Base-by-base conservation (phyloP, 768 basidiomycete genomes). In the Boletus coccyginus region DNA sequence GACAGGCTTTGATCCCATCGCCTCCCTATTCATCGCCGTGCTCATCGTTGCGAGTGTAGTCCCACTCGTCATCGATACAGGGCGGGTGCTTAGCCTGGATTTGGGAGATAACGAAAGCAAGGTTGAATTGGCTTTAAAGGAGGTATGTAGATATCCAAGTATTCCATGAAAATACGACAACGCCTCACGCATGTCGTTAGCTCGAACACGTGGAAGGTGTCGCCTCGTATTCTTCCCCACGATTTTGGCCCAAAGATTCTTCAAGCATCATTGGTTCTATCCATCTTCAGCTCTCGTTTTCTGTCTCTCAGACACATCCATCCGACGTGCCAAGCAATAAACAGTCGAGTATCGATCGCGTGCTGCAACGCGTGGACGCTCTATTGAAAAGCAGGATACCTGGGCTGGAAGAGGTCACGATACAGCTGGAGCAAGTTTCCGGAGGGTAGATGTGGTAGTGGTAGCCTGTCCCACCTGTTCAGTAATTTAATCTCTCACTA, bases 1-100 rank as follows among this genome's bases (percentile, higher is more conserved):
- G 94, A 98, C 96, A 13, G 94, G 94, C 19, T 99, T 98, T 69
- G 97, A 99, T 73, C 97, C 97, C 1, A 94, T 99, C 57, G 97
- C 97, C 0, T 95, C 93, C 10, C 76, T 99, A 31, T 96, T 99
- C 72, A 99, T 99, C 61, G 97, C 97, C 7, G 74, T 92, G 10
- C 75, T 99, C 61, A 99, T 99, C 63, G 92, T 93, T 21, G 95
- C 92, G 7, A 96, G 94, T 68, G 97, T 99, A 19, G 79, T 96
- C 24, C 97, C 97, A 12, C 85, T 99, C 40, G 94, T 99, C 21
- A 81, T 96, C 60, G 97, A 98, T 70, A 92, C 92, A 0, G 97
- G 92, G 2, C 87, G 83, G 62, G 84, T 98, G 11, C 81, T 99
- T 42, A 85, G 88, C 54, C 75, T 99, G 42, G 97, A 98, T 66